phyloP scores from a whole-genome alignment of 306 rosid species.

The Prunus davidiana region DNA sequence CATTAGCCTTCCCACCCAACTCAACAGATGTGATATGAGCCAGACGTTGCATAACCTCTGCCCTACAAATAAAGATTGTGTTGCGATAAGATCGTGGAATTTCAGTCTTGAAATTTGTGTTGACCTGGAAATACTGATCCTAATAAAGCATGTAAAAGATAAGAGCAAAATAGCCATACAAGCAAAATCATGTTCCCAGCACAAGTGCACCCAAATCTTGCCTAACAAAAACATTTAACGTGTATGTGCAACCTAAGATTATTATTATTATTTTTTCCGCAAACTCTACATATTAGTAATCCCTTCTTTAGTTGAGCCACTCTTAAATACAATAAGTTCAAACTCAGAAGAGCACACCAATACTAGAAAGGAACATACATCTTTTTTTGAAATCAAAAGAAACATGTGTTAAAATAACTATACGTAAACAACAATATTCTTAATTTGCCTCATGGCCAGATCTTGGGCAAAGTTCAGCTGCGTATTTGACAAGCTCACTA shows the following conservation, averaged over 20 bases:
- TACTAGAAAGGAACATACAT: not conserved
- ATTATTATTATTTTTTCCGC: no score
- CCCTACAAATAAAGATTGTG: conserved; percentile 52
- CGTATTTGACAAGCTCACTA: conserved; percentile 88
- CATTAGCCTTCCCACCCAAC: conserved; percentile 96
- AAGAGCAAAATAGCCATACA: not conserved
- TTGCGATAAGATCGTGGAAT: conserved; percentile 7
- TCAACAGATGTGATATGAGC: conserved; percentile 85
- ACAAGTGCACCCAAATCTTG: not conserved
- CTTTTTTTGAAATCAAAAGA: not conserved
- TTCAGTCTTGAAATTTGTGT: not conserved
- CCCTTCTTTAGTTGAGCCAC: not conserved
- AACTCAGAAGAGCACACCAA: not conserved
- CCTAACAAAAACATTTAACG: not conserved
- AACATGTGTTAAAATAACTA: not conserved
- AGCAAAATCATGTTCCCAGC: conserved; percentile 4
- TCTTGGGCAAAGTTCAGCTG: conserved; percentile 93
- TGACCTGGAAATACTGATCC: conserved; percentile 5
- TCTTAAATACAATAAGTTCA: not conserved
- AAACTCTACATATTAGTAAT: not conserved
- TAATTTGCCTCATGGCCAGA: conserved; percentile 92
- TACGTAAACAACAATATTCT: conserved; percentile 19
- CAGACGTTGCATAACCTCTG: conserved; percentile 88
- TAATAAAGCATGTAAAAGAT: not conserved
- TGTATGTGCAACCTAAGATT: not conserved